A percentile compares a stretch with the other conserved stretches of the same genome.
phyloP scores from a whole-genome alignment of 2,329 filamentous ascomycete species.

The Cladophialophora bantiana region DNA sequence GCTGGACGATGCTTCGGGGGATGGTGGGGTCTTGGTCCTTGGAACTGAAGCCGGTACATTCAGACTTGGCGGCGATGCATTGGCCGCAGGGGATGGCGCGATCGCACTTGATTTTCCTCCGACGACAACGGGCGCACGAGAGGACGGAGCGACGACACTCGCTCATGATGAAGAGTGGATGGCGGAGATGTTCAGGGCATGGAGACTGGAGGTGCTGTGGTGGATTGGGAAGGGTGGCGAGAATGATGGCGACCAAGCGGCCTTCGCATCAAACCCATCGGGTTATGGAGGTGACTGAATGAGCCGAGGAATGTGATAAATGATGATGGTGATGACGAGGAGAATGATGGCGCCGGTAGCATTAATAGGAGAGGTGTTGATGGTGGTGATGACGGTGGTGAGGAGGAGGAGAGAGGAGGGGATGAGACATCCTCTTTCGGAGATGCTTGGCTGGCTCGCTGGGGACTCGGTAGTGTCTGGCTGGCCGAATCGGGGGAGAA shows the following conservation, averaged over 20 bases:
- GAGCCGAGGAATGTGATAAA: not conserved
- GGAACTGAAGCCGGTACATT: slow-evolving; percentile 44
- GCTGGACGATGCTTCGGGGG: slow-evolving; percentile 46
- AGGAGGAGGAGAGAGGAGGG: not conserved
- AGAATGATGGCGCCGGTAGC: not conserved
- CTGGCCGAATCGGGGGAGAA: not conserved
- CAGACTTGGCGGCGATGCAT: slow-evolving; percentile 41
- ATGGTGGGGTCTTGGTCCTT: slow-evolving; percentile 42
- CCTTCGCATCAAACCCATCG: slow-evolving; percentile 3
- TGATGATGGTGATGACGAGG: not conserved
- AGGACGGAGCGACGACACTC: slow-evolving; percentile 42
- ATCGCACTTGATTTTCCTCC: slow-evolving; percentile 43
- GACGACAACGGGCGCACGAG: slow-evolving; percentile 41
- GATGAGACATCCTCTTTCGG: not conserved
- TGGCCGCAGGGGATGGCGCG: slow-evolving; percentile 44
- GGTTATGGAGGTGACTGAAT: not conserved
- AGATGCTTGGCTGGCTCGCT: slow-evolving; percentile 5
- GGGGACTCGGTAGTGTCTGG: not conserved
- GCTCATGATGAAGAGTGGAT: slow-evolving; percentile 31
- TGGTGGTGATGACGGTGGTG: not conserved
- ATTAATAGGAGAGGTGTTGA: not conserved
- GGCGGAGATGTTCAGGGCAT: slow-evolving; percentile 8
- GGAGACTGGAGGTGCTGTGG: not conserved
- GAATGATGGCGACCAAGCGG: not conserved
- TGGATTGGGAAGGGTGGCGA: not conserved